Percentiles rank a stretch among this genome's conserved stretches.
These are phyloP conservation scores for Cornus suecica DNA, from an alignment of 148 eudicot species.

Conservation along the genomic window DNA sequence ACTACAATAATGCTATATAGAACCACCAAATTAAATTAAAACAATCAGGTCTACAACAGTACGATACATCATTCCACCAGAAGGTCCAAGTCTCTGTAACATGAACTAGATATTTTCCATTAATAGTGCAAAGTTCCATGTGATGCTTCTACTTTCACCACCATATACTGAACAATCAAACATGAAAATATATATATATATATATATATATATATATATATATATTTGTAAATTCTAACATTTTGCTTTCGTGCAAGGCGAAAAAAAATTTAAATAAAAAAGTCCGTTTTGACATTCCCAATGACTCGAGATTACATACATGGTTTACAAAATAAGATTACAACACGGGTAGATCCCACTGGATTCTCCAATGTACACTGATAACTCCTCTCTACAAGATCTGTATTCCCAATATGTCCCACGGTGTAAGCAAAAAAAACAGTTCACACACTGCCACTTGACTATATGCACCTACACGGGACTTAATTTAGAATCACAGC, in stretches of 20 bases:
- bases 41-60: not conserved
- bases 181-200: not conserved
- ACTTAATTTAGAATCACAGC: conserved; percentile 12
- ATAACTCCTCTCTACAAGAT: conserved; percentile 25
- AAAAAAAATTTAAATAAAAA: too few species aligned
- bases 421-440: conserved; percentile 16
- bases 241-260: not conserved
- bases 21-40: too few species aligned
- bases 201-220: too few species aligned
- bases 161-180: too few species aligned
- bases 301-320: conserved; percentile 20
- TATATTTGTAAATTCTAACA: not conserved
- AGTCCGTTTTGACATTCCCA: conserved; percentile 1
- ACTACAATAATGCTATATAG: too few species aligned
- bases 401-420: conserved; percentile 16
- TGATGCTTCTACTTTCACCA: too few species aligned
- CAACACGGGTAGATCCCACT: conserved; percentile 10
- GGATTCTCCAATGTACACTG: conserved; percentile 34
- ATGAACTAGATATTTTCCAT: not conserved
- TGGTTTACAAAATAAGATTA: conserved; percentile 12
- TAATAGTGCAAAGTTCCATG: not conserved
- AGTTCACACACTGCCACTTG: conserved; percentile 14
- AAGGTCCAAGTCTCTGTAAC: not conserved
- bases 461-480: conserved; percentile 13
- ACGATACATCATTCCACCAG: not conserved